Percentiles rank a stretch among this genome's conserved stretches.
phyloP scores from a whole-genome alignment of 331 rosid species.

The Acacia pycnantha region DNA sequence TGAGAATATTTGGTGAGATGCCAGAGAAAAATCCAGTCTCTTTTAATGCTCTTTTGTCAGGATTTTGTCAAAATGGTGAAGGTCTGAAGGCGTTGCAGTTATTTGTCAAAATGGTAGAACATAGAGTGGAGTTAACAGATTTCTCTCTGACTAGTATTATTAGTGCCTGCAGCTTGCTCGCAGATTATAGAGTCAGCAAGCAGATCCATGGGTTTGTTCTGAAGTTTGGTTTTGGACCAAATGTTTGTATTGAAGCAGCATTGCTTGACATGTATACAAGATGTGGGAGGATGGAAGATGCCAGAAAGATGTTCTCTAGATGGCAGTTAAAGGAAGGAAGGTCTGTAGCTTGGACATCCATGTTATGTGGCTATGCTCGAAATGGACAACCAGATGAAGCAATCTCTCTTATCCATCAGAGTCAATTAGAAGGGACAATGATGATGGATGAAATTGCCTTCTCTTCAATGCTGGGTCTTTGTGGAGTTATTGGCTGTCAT shows the following conservation, averaged over 20 bases:
- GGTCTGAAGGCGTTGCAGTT: constrained; percentile 56
- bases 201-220: constrained; percentile 76
- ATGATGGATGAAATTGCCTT: constrained; percentile 68
- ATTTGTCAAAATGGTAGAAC: constrained; percentile 57
- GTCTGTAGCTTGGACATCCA: constrained; percentile 61
- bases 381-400: constrained; percentile 62
- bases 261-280: constrained; percentile 82
- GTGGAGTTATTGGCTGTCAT: constrained; percentile 68
- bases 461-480: constrained; percentile 59
- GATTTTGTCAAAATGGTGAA: constrained; percentile 64
- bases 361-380: constrained; percentile 79
- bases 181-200: constrained; percentile 44
- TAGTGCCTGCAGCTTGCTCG: constrained; percentile 65
- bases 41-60: constrained; percentile 70
- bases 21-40: constrained; percentile 57
- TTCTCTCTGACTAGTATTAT: constrained; percentile 65
- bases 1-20: constrained; percentile 62
- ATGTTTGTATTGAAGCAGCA: constrained; percentile 59
- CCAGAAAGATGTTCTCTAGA: constrained; percentile 54
- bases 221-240: constrained; percentile 68
- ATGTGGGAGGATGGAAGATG: constrained; percentile 72
- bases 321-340: constrained; percentile 51
- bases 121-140: constrained; percentile 57
- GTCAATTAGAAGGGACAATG: constrained; percentile 57
- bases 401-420: constrained; percentile 50